Base-by-base conservation (phyloP, 2,329 filamentous ascomycete species). In the Paraconiothyrium brasiliense region DNA sequence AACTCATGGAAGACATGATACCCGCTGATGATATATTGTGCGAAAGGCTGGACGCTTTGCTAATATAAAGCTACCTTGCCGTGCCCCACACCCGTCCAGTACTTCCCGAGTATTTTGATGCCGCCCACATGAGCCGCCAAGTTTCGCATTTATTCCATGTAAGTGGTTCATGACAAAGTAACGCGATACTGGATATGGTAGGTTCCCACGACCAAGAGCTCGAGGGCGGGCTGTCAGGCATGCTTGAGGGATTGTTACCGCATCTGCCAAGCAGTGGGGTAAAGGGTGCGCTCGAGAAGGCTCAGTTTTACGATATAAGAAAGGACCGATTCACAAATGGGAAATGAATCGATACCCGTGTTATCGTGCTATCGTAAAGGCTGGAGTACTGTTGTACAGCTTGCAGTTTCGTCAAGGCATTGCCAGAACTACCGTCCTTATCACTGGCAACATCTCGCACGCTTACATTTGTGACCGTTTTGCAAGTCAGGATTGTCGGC, bases 31-130 rank as follows among this genome's bases (percentile, higher is more conserved):
- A 24, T 66, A 69, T 61, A 75, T 73, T 69, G 62, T 34, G 63
- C n/a, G 35, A 62, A 69, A 58, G 63, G 66, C 68, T 63, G 62
- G 68, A 70, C 63, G 63, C 61, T 66, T 67, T 67, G 59, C 60
- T 57, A 57, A 58, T 57, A 52, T 66, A 64, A 59, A 71, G 70
- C 70, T 69, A 74, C 50, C 67, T 69, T 68, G 58, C 64, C 51
- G 39, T 52, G 58, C 47, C 64, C 62, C 66, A 68, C 60, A 67
- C 57, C n/a, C 51, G 50, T 56, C 56, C 49, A 54, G 20, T 10
- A 34, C 41, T 30, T 50, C 47, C 66, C 61, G 61, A 59, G 54
- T 54, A 54, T 32, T 43, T 43, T 4, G 48, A 59, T 54, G 58
- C 55, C 35, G 63, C 61, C 50, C 61, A 64, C 58, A 59, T 58